A percentile compares a stretch with the other conserved stretches of the same genome.
Evolutionary conservation across 129 eudicot species (phyloP).

Genomic region (Sambucus nigra): DNA sequence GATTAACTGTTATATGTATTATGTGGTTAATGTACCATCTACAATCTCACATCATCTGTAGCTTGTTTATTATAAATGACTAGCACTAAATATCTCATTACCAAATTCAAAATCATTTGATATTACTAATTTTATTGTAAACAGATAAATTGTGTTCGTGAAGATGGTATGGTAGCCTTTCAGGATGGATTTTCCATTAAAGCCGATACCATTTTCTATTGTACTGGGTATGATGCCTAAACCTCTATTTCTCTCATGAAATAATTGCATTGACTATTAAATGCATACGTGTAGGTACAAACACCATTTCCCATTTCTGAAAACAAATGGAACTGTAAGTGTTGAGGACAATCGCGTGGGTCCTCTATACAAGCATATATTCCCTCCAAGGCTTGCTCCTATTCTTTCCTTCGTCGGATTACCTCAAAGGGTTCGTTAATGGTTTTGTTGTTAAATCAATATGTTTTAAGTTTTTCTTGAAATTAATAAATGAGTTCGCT

Average conservation of each 20-base stretch:
- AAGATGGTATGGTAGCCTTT: conserved; percentile 31
- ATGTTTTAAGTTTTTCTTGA: no score
- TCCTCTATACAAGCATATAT: conserved; percentile 34
- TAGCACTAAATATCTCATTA: neutral
- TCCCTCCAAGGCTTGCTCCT: conserved; percentile 25
- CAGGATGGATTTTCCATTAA: conserved; percentile 24
- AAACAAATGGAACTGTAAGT: conserved; percentile 25
- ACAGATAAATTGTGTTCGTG: conserved; percentile 21
- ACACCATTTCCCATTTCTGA: conserved; percentile 24
- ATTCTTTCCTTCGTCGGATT: conserved; percentile 29
- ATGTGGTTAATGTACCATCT: no score
- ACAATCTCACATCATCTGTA: no score
- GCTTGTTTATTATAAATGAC: neutral
- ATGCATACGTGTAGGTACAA: conserved; percentile 15
- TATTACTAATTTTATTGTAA: no score
- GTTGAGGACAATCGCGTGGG: conserved; percentile 32
- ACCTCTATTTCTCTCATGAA: no score
- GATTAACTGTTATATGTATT: no score
- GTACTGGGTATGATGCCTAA: conserved; percentile 40
- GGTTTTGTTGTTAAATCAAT: no score
- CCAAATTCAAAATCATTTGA: no score
- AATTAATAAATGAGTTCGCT: no score
- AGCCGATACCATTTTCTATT: conserved; percentile 35
- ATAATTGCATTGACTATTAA: neutral
- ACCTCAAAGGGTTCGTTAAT: conserved; percentile 5